These are phyloP conservation scores for Phytophthora quininea DNA, from an alignment of 352 stramenopile species.

Conservation along the genomic window DNA sequence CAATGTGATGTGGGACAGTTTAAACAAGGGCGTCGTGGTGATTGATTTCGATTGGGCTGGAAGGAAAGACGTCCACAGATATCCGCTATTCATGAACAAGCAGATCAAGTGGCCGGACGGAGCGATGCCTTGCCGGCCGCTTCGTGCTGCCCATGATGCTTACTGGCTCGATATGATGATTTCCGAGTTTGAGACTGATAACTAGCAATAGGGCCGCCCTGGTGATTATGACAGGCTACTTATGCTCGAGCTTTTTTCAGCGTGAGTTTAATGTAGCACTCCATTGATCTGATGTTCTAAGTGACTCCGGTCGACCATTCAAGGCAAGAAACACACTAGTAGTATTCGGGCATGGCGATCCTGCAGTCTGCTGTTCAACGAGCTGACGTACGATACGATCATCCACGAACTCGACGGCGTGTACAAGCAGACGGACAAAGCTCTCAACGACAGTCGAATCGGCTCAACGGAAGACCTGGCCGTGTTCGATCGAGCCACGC, in stretches of 20 bases:
- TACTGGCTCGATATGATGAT: constrained; percentile 1
- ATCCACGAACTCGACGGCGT: constrained; percentile 33
- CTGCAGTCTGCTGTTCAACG: too few relatives aligned
- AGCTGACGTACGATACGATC: constrained; percentile 30
- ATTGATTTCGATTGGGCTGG: constrained; percentile 31
- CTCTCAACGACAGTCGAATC: neutral
- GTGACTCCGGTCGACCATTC: too few relatives aligned
- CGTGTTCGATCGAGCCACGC: constrained; percentile 21
- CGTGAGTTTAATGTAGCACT: too few relatives aligned
- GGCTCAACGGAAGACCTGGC: constrained; percentile 18
- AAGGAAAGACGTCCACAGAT: constrained; percentile 14
- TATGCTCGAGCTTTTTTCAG: too few relatives aligned
- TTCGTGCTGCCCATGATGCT: constrained; percentile 1
- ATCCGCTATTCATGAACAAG: constrained; percentile 26
- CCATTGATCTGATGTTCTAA: too few relatives aligned
- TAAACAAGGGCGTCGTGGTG: constrained; percentile 22
- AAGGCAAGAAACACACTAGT: too few relatives aligned
- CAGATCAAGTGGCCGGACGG: constrained; percentile 7
- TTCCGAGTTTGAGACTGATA: neutral
- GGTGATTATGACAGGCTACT: too few relatives aligned
- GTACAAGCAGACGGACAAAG: constrained; percentile 23
- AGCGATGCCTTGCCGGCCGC: constrained; percentile 7
- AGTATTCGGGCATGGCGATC: too few relatives aligned
- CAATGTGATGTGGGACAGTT: constrained; percentile 23
- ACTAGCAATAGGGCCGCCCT: neutral